Evolutionary conservation across 2,329 filamentous ascomycete genomes (phyloP).

Genomic region (Microsporum canis): DNA sequence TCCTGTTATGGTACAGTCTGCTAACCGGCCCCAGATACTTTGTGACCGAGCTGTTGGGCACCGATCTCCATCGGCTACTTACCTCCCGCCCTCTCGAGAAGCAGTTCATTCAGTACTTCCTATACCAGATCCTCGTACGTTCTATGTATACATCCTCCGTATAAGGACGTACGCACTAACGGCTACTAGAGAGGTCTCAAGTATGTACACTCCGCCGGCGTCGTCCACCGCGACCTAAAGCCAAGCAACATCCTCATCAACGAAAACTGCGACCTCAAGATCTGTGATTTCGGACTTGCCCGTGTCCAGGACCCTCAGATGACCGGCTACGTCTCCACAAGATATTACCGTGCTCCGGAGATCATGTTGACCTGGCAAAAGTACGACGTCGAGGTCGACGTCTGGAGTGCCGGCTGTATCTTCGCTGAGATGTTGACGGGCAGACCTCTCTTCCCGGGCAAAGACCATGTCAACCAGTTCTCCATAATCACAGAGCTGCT

Average conservation of each 20-base stretch:
- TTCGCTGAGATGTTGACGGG: constrained; percentile 94
- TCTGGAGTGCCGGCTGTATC: constrained; percentile 98
- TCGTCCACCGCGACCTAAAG: constrained; percentile 95
- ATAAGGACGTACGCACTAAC: background rate
- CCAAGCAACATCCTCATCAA: constrained; percentile 99
- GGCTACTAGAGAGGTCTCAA: constrained; percentile 72
- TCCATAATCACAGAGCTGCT: constrained; percentile 98
- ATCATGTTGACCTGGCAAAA: constrained; percentile 99
- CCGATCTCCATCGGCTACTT: constrained; percentile 87
- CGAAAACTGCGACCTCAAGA: constrained; percentile 98
- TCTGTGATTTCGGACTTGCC: constrained; percentile 95
- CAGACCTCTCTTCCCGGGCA: constrained; percentile 94
- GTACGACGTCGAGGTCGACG: constrained; percentile 97
- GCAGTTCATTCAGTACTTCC: constrained; percentile 99
- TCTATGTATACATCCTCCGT: background rate
- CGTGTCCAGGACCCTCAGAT: constrained; percentile 98
- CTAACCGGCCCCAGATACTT: constrained; percentile 58
- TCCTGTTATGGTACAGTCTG: background rate
- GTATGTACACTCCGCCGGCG: constrained; percentile 97
- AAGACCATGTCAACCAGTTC: constrained; percentile 99
- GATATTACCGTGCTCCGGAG: constrained; percentile 97
- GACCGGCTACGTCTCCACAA: constrained; percentile 96
- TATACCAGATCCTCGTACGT: constrained; percentile 94
- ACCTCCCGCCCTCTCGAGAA: constrained; percentile 95
- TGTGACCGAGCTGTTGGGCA: constrained; percentile 93